These are phyloP conservation scores for Raffaelea ambrosiae DNA, from an alignment of 2,329 filamentous ascomycete species.

Conservation along the genomic window DNA sequence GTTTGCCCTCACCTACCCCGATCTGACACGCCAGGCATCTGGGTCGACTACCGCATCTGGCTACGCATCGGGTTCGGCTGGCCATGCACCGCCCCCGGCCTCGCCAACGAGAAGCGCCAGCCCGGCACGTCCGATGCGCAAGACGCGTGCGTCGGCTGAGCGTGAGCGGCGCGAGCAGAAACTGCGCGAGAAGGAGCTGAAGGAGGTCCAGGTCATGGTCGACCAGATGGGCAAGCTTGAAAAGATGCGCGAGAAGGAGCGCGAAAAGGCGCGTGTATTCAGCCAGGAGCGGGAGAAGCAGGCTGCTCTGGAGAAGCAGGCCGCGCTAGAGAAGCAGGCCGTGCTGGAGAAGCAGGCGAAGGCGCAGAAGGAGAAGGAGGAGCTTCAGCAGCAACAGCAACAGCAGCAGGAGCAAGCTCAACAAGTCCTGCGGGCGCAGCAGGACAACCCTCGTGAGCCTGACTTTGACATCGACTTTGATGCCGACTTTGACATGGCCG, in stretches of 20 bases:
- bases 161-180: conserved; percentile 47
- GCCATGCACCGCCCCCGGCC: conserved; percentile 4
- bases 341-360: conserved; percentile 17
- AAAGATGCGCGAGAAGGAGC: conserved; percentile 62
- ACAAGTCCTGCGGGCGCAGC: background rate
- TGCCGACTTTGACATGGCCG: background rate
- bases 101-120: conserved; percentile 27
- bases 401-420: background rate
- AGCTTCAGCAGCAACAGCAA: conserved; percentile 7
- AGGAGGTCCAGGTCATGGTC: conserved; percentile 52
- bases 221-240: conserved; percentile 56
- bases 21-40: conserved; percentile 29
- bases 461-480: background rate
- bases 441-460: background rate
- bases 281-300: conserved; percentile 46
- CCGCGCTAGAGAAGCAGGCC: conserved; percentile 43
- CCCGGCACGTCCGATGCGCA: conserved; percentile 34
- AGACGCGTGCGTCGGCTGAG: conserved; percentile 51
- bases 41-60: conserved; percentile 7
- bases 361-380: background rate
- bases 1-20: conserved; percentile 30
- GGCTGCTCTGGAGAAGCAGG: conserved; percentile 22
- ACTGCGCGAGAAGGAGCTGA: conserved; percentile 50
- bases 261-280: conserved; percentile 55
- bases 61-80: conserved; percentile 14